These are phyloP conservation scores for Microcera coccophila DNA, from an alignment of 2,329 filamentous ascomycete genomes.

Conservation along the genomic window DNA sequence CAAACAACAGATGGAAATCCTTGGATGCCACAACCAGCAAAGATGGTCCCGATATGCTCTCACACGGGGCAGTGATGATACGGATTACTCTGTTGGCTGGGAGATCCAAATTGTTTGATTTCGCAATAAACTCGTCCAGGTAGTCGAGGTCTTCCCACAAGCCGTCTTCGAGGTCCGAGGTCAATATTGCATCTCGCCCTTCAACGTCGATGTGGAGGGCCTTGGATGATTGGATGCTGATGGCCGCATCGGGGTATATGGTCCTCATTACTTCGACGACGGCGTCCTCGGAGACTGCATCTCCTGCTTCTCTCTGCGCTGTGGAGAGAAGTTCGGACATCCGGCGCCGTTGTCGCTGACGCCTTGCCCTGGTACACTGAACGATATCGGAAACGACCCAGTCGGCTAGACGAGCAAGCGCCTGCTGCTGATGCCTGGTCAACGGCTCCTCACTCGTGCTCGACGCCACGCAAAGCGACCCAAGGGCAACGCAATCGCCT, in stretches of 20 bases:
- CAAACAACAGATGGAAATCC: slow-evolving; percentile 42
- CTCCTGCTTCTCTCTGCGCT: slow-evolving; percentile 21
- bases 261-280: slow-evolving; percentile 29
- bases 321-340: slow-evolving; percentile 35
- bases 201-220: slow-evolving; percentile 25
- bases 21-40: slow-evolving; percentile 38
- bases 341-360: slow-evolving; percentile 36
- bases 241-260: slow-evolving; percentile 32
- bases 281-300: slow-evolving; percentile 13
- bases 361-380: slow-evolving; percentile 33
- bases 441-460: slow-evolving; percentile 31
- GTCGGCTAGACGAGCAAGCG: slow-evolving; percentile 26
- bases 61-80: slow-evolving; percentile 34
- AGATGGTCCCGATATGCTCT: slow-evolving; percentile 28
- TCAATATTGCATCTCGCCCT: slow-evolving; percentile 24
- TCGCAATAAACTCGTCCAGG: slow-evolving; percentile 36
- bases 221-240: slow-evolving; percentile 27
- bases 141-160: slow-evolving; percentile 42
- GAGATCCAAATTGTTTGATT: slow-evolving; percentile 31
- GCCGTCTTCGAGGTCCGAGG: slow-evolving; percentile 33
- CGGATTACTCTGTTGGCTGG: slow-evolving; percentile 32
- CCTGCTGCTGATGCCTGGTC: slow-evolving; percentile 25
- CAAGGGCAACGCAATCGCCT: slow-evolving; percentile 38
- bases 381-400: slow-evolving; percentile 40
- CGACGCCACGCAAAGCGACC: slow-evolving; percentile 42